Percentiles rank a stretch among this genome's conserved stretches.
Conservation (phyloP, 1,139 yeast genomes). For the Geotrichum klebahnii region DNA sequence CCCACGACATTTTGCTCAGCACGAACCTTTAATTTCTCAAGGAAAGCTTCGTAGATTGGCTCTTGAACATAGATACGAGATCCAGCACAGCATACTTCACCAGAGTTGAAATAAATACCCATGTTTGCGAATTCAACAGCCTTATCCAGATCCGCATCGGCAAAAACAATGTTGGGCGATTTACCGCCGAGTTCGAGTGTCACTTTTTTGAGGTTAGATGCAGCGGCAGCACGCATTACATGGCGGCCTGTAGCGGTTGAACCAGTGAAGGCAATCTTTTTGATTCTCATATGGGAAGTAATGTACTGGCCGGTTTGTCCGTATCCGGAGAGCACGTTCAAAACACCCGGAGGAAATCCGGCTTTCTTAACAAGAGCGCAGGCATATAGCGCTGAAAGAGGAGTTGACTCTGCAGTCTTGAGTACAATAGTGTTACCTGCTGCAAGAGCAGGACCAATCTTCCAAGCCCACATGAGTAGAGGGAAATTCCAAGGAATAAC, state of each 20-base stretch:
- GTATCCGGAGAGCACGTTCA: constrained; percentile 68
- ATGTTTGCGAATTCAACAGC: constrained; percentile 55
- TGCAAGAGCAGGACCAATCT: constrained; percentile 74
- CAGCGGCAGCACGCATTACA: constrained; percentile 69
- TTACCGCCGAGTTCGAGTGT: constrained; percentile 83
- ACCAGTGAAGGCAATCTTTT: constrained; percentile 83
- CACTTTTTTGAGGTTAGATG: constrained; percentile 66
- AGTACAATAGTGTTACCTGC: constrained; percentile 73
- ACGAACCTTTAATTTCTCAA: constrained; percentile 52
- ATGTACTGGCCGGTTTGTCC: constrained; percentile 76
- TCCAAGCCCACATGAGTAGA: constrained; percentile 75
- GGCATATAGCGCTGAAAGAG: constrained; percentile 65
- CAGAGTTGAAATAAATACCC: constrained; percentile 71
- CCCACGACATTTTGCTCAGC: constrained; percentile 53
- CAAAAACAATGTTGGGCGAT: constrained; percentile 72
- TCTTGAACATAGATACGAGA: constrained; percentile 75
- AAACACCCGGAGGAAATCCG: constrained; percentile 73
- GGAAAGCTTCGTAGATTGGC: constrained; percentile 61
- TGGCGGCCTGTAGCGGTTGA: constrained; percentile 77
- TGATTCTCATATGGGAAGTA: constrained; percentile 61
- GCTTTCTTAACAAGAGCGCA: constrained; percentile 60
- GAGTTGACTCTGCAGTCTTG: constrained; percentile 76
- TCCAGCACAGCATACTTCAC: constrained; percentile 85
- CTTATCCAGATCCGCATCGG: constrained; percentile 61
- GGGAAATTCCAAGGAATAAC: constrained; percentile 92